Base-by-base conservation (phyloP, 805 yeast genomes). In the Kurtzmaniella fragi region DNA sequence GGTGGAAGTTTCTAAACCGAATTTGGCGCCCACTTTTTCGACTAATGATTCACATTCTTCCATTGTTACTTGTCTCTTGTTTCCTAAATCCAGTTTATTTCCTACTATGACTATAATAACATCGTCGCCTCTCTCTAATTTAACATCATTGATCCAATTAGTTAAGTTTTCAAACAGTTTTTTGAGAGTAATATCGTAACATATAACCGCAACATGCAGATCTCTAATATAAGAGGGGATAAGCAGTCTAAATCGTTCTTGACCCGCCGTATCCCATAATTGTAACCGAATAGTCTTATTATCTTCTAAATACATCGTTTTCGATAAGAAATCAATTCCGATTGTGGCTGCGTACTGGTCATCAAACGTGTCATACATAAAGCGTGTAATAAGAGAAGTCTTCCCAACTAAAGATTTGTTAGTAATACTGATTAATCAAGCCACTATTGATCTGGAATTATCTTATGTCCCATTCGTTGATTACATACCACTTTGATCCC, bases 221-320 rank as follows among this genome's bases (percentile, higher is more conserved):
- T 93, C 99, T 50, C 99, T 75, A 43, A 93, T 93, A 57, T 93
- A 93, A 9, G 95, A 84, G 3, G 99, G 99, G 41, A 93, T 91
- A 58, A 93, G 75, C 13, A 95, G 84, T 55, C 98, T 73, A 70
- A 93, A 93, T 51, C 99, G 70, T 61, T 93, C 99, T 64, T 90
- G 98, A 12, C 98, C 96, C 1, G 96, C 96, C 3, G 98, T 90
- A 59, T 90, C 98, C 98, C 99, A 93, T 42, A 93, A 68, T 65
- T 93, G 99, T 46, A 93, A 73, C 53, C 99, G 75, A 31, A 93
- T 86, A 3, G 99, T 93, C 49, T 91, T 66, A 46, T 67, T 89
- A 61, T 93, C 98, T 49, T 95, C 96, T 36, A 93, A 70, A 60
- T 93, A 93, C 95, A 88, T 87, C 4, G 96, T 89, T 56, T 86